Evolutionary conservation across 139 green algal species (phyloP).

Genomic region (Coelastrella sp.): DNA sequence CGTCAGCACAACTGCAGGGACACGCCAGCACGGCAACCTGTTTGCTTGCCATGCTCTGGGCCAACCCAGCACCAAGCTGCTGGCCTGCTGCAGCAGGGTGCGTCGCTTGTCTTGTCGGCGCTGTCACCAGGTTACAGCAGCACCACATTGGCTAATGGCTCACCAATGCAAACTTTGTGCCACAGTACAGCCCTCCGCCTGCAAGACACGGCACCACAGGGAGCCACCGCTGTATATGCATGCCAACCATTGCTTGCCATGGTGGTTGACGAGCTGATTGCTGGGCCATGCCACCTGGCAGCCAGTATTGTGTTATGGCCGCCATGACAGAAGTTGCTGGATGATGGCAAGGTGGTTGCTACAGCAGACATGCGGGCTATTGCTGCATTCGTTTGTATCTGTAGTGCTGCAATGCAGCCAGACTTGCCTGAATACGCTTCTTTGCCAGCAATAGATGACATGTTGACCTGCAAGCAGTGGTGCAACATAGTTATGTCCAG

Average conservation of each 20-base stretch:
- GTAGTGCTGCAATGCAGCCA: neutral
- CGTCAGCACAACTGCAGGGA: too few relatives aligned
- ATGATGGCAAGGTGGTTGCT: neutral
- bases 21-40: too few relatives aligned
- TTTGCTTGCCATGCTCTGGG: too few relatives aligned
- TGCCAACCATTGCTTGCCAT: neutral
- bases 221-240: neutral
- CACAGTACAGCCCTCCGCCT: slow-evolving; percentile 84
- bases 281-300: neutral
- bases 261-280: neutral
- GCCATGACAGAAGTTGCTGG: neutral
- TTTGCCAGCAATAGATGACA: slow-evolving; percentile 78
- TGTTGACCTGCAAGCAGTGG: slow-evolving; percentile 39
- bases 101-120: too few relatives aligned
- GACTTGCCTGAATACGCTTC: slow-evolving; percentile 75
- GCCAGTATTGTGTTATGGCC: neutral
- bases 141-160: neutral
- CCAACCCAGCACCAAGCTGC: too few relatives aligned
- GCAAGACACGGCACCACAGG: neutral
- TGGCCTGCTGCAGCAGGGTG: too few relatives aligned
- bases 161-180: slow-evolving; percentile 78
- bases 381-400: neutral
- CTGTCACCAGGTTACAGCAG: neutral
- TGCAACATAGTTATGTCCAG: too few relatives aligned
- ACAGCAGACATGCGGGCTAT: too few relatives aligned